Evolutionary conservation across 2,329 filamentous ascomycete genomes (phyloP).

Genomic region (Coniella lustricola): DNA sequence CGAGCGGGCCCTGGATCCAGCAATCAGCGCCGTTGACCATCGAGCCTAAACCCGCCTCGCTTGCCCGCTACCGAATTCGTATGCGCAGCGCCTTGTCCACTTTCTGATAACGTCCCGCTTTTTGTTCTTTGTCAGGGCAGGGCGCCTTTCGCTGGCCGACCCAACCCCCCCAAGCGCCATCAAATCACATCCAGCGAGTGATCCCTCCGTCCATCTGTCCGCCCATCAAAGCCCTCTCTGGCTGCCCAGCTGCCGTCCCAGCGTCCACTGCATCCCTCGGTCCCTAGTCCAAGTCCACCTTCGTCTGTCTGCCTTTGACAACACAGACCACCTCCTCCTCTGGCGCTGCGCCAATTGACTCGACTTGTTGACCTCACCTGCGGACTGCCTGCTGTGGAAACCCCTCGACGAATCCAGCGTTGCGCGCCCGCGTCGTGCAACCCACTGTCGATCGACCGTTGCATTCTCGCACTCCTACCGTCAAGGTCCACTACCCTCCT

Average conservation of each 20-base stretch:
- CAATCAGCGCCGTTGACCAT: constrained; percentile 8
- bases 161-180: constrained; percentile 3
- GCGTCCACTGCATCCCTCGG: too few species aligned
- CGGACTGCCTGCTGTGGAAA: neutral
- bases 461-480: neutral
- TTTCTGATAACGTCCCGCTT: constrained; percentile 18
- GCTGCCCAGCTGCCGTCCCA: neutral
- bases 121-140: constrained; percentile 17
- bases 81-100: constrained; percentile 12
- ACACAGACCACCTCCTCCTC: constrained; percentile 5
- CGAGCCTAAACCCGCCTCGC: constrained; percentile 9
- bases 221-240: neutral
- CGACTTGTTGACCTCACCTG: neutral
- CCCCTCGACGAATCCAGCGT: neutral
- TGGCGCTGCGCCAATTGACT: constrained; percentile 2
- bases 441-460: constrained; percentile 5
- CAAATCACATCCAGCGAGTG: neutral
- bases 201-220: too few species aligned
- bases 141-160: constrained; percentile 15
- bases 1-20: neutral
- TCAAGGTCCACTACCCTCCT: neutral
- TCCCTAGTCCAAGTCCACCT: neutral
- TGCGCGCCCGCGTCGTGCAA: constrained; percentile 2
- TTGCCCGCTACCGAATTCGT: constrained; percentile 12
- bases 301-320: constrained; percentile 7